Percentiles rank a stretch among this genome's conserved stretches.
These are phyloP conservation scores for Wickerhamiella brachini DNA, from an alignment of 805 yeast genomes.

Conservation along the genomic window DNA sequence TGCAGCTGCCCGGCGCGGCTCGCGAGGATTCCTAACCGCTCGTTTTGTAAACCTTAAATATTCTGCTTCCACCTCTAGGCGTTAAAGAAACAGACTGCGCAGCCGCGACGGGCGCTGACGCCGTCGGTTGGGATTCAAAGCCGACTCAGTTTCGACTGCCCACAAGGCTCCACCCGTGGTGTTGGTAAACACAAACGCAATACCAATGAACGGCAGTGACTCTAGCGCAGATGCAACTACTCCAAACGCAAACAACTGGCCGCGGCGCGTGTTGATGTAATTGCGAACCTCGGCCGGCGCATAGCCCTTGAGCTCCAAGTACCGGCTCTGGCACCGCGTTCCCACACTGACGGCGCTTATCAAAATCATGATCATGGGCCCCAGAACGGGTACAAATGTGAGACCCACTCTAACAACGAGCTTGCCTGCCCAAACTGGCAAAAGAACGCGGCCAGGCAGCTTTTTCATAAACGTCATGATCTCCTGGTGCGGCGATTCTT, in stretches of 20 bases:
- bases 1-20: slow-evolving; percentile 10
- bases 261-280: slow-evolving; percentile 18
- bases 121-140: background rate
- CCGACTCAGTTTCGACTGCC: slow-evolving; percentile 23
- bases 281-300: slow-evolving; percentile 29
- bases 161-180: slow-evolving; percentile 27
- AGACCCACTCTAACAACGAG: slow-evolving; percentile 27
- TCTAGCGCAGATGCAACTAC: slow-evolving; percentile 26
- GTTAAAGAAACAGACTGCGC: background rate
- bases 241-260: slow-evolving; percentile 25
- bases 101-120: background rate
- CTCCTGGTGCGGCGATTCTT: slow-evolving; percentile 23
- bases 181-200: slow-evolving; percentile 25
- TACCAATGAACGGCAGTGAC: slow-evolving; percentile 24
- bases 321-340: slow-evolving; percentile 37
- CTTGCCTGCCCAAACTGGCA: slow-evolving; percentile 31
- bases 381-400: slow-evolving; percentile 41
- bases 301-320: slow-evolving; percentile 43
- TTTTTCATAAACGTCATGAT: slow-evolving; percentile 23
- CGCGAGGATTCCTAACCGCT: background rate
- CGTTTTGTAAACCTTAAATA: background rate
- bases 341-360: slow-evolving; percentile 45
- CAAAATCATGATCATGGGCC: slow-evolving; percentile 39
- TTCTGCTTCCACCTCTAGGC: background rate
- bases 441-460: slow-evolving; percentile 27